Evolutionary conservation across 139 green algal genomes (phyloP), one percentile per base, ranked within the genome.

Genomic region (Picochlorum sp.): DNA sequence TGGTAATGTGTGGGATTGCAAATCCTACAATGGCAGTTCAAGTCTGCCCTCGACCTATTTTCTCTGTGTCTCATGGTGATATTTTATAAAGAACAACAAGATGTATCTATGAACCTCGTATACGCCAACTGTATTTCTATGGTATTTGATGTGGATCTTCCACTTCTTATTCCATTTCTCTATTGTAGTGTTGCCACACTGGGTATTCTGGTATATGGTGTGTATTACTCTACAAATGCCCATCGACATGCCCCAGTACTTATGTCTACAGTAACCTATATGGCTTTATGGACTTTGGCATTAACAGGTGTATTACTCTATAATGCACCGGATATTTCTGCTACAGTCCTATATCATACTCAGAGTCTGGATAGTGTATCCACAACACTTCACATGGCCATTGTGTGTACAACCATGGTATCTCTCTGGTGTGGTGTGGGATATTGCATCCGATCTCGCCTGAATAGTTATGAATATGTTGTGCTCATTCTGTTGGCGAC

Each of bases 131-230:
- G 16, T n/a, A 52, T n/a, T 24, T 52, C 46, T 18, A 52, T 52
- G 18, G 46, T 52, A 52, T 84, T 84, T 75, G 74, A 82, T 63
- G 78, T 78, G 70, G 74, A 82, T 72, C 74, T 84, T 72, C 73
- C 73, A 75, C 65, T 58, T 49, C 23, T 82, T 61, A 72, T 80
- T 61, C 71, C 78, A 38, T 74, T 81, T 75, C 50, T 82, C 46
- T 85, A 80, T 72, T 66, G 82, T 61, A 56, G 74, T 58, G 58
- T 58, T 16, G 37, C 41, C 56, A 69, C 54, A 44, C 60, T 85
- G 45, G 60, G 72, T 58, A 66, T 84, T 58, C 66, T 84, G 59
- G 28, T 84, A 47, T 84, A 84, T 79, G 78, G 78, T 65, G 74
- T 81, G 47, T 56, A 81, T 59, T 62, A 60, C 41, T 79, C 49